Base-by-base conservation (phyloP, 1,139 yeast species). In the Chernovozyma aurita region DNA sequence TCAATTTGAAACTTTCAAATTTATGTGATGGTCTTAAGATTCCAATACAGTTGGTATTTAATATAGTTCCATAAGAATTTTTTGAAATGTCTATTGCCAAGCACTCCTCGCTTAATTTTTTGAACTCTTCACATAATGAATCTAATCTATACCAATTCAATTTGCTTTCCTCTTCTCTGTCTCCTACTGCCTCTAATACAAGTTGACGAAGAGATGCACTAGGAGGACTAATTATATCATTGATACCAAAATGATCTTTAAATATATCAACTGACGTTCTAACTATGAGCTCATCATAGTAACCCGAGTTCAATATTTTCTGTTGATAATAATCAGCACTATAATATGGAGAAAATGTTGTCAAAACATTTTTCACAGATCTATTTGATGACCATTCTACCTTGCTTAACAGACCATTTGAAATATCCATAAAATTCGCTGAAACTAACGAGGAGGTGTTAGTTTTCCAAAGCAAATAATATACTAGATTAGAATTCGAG, bases 101-200 rank as follows among this genome's bases (percentile, higher is more conserved):
- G 3, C 80, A 70, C 49, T 85, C 92, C 41, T 71, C 70, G 28
- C 78, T 66, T 35, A 70, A 69, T 36, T 73, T 78, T 41, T 70
- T 73, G 39, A 84, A 68, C 48, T 86, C 95, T 39, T 74, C 78
- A 52, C 90, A 81, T 25, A 83, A 59, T 3, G 81, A 66, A 40
- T 75, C 76, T 38, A 84, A 70, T 43, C 78, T 73, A 33, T 68
- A 60, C 87, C 90, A 82, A 17, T 52, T 41, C 7, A 39, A 32
- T 30, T 38, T 45, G 38, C 34, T 32, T 32, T 24, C 42, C 25
- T 35, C 31, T 31, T 30, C 30, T 33, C 35, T 20, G 37, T 31
- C 34, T 14, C 41, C 42, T 6, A 62, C 45, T 2, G 67, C 53
- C 12, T 60, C 63, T 5, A 43, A 37, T 2, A 61, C 45, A 11